A percentile compares a stretch with the other conserved stretches of the same genome.
These are phyloP conservation scores for Nadsonia fulvescens DNA, from an alignment of 805 yeast genomes.

Conservation along the genomic window DNA sequence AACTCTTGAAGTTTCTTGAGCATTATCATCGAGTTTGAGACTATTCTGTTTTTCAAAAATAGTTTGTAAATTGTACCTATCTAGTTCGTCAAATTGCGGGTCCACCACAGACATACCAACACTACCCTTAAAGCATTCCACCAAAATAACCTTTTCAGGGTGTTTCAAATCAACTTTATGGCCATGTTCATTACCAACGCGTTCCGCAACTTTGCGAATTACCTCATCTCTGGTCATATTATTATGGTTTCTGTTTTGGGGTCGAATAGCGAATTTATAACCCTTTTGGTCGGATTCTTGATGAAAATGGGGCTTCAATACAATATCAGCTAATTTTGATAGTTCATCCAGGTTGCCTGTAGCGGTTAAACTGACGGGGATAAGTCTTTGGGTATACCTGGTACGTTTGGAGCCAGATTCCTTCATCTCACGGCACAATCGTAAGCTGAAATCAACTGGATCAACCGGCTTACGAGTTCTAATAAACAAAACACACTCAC, in stretches of 20 bases:
- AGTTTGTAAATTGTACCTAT: conserved; percentile 67
- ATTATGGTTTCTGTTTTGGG: conserved; percentile 63
- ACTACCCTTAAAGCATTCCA: conserved; percentile 77
- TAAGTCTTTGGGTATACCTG: conserved; percentile 61
- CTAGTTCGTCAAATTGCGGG: conserved; percentile 34
- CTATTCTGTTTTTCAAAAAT: conserved; percentile 20
- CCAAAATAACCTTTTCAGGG: conserved; percentile 60
- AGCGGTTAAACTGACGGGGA: conserved; percentile 65
- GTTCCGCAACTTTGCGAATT: conserved; percentile 50
- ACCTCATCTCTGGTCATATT: conserved; percentile 54
- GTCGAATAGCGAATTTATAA: conserved; percentile 57
- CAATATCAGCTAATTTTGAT: conserved; percentile 34
- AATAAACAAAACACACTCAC: conserved; percentile 50
- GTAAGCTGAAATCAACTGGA: conserved; percentile 54
- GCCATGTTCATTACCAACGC: conserved; percentile 49
- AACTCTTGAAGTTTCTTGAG: conserved; percentile 1
- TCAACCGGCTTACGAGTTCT: conserved; percentile 63
- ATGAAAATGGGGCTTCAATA: conserved; percentile 57
- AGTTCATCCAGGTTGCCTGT: conserved; percentile 57
- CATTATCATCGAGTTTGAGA: conserved; percentile 1
- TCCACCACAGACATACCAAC: conserved; percentile 76
- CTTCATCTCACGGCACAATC: conserved; percentile 42
- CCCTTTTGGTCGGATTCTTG: conserved; percentile 21
- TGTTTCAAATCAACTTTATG: conserved; percentile 68
- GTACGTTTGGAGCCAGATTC: conserved; percentile 32